Base-by-base conservation (phyloP, 768 basidiomycete species). In the Phanerodontia chrysosporium region DNA sequence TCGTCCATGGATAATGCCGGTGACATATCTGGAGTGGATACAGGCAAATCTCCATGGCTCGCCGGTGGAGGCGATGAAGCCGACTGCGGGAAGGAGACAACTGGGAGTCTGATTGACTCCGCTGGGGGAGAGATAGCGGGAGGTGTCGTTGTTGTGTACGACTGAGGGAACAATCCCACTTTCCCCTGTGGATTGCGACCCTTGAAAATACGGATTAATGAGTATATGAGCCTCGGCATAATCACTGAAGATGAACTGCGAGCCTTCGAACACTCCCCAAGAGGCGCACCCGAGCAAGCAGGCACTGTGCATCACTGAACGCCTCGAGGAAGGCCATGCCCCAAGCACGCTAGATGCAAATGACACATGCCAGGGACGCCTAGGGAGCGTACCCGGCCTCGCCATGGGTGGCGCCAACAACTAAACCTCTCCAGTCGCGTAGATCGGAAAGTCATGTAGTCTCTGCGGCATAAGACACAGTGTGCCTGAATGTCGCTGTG, bases 91-190 rank as follows among this genome's bases (percentile, higher is more conserved):
- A 45, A 44, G 28, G 62, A 55, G 28, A 67, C 28, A 5, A 36
- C 36, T 12, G 63, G 58, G 29, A 62, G 27, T n/a, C 30, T 54
- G 35, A 36, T 58, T 0, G 62, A 49, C 45, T 56, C 22, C 10
- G 27, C 28, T 18, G 56, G 29, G 13, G 8, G 69, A 61, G 29
- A 73, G 66, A 39, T 69, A 0, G 67, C 66, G 3, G 85, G 81
- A 0, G 82, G 80, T 1, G 75, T 78, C 3, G 83, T 75, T 0
- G 90, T 80, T 0, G 95, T 96, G 68, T 98, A 98, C 61, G 84
- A 87, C 65, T 89, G 81, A 2, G 97, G 97, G 67, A 99, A 98
- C 12, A 99, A 76, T 2, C 97, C 97, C n/a, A 82, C 74, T 70
- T 86, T 86, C 4, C 95, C 96, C 13, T 83, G 76, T 6, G 81